Percentiles rank a stretch among this genome's conserved stretches.
Evolutionary conservation across 2,329 filamentous ascomycete species (phyloP).

Genomic region (Trichophyton equinum): DNA sequence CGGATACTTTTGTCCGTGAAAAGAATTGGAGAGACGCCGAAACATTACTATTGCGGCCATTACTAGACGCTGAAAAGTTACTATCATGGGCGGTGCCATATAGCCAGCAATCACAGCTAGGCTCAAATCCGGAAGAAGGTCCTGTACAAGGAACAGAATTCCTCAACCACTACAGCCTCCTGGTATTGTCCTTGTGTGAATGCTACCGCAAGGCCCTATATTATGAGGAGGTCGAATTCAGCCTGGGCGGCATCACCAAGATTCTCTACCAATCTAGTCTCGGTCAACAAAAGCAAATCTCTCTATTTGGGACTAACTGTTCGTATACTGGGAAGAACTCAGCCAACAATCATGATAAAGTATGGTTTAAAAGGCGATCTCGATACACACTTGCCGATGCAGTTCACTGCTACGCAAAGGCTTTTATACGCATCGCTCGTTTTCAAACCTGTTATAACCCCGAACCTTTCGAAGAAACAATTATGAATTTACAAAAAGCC

Average conservation of each 20-base stretch:
- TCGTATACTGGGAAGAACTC: background rate
- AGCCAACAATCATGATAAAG: too few relatives aligned
- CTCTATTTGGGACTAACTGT: background rate
- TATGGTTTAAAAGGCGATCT: background rate
- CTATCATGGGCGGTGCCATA: background rate
- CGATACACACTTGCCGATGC: background rate
- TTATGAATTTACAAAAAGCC: background rate
- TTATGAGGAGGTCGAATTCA: background rate
- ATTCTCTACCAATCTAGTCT: background rate
- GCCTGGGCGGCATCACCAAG: background rate
- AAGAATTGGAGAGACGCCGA: too few relatives aligned
- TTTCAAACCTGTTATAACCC: background rate
- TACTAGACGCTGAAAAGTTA: background rate
- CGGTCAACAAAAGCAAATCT: background rate
- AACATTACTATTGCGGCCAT: too few relatives aligned
- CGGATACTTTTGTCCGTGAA: too few relatives aligned
- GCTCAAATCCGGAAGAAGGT: background rate
- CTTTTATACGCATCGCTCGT: background rate
- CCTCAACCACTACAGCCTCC: background rate
- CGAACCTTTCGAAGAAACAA: background rate
- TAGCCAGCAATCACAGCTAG: background rate
- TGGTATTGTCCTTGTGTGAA: background rate
- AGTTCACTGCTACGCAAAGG: background rate
- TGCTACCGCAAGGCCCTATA: background rate
- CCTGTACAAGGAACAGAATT: background rate